A percentile compares a stretch with the other conserved stretches of the same genome.
These are phyloP conservation scores for Haplographium delicatum DNA, from an alignment of 495 filamentous ascomycete species.

Conservation along the genomic window DNA sequence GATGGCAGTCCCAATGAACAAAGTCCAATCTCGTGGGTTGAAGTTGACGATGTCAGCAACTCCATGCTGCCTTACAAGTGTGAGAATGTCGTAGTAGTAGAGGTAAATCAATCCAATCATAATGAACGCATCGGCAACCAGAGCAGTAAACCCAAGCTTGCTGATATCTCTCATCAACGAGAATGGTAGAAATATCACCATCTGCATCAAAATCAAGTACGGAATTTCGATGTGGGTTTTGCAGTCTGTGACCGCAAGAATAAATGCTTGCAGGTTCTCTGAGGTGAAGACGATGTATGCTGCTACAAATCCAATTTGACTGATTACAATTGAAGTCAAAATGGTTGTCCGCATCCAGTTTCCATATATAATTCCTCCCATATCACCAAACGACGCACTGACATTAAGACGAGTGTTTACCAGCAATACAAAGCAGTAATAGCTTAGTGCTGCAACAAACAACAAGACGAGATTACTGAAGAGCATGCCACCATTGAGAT, in stretches of 20 bases:
- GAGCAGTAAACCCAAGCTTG: conserved; percentile 84
- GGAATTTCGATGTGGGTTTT: conserved; percentile 75
- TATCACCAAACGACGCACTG: conserved; percentile 90
- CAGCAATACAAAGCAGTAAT: conserved; percentile 93
- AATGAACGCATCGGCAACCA: conserved; percentile 92
- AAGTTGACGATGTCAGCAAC: conserved; percentile 80
- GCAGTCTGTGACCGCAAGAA: conserved; percentile 77
- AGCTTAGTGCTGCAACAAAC: conserved; percentile 75
- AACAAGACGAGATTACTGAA: conserved; percentile 91
- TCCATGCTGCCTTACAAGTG: conserved; percentile 69
- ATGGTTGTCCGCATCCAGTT: conserved; percentile 84
- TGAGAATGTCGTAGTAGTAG: conserved; percentile 90
- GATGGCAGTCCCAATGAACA: conserved; percentile 97
- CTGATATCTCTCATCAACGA: conserved; percentile 92
- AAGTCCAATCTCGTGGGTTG: conserved; percentile 84
- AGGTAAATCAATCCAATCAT: conserved; percentile 86
- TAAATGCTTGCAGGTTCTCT: conserved; percentile 92
- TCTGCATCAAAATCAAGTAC: conserved; percentile 85
- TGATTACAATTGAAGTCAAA: conserved; percentile 83
- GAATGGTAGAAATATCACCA: conserved; percentile 88
- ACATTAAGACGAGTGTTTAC: conserved; percentile 81
- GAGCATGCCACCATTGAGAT: conserved; percentile 93
- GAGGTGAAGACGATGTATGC: conserved; percentile 99
- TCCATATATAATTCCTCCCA: conserved; percentile 87
- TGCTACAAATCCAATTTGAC: conserved; percentile 90